Conservation (phyloP, 176 grass and related monocot genomes). For the Pharus latifolius region DNA sequence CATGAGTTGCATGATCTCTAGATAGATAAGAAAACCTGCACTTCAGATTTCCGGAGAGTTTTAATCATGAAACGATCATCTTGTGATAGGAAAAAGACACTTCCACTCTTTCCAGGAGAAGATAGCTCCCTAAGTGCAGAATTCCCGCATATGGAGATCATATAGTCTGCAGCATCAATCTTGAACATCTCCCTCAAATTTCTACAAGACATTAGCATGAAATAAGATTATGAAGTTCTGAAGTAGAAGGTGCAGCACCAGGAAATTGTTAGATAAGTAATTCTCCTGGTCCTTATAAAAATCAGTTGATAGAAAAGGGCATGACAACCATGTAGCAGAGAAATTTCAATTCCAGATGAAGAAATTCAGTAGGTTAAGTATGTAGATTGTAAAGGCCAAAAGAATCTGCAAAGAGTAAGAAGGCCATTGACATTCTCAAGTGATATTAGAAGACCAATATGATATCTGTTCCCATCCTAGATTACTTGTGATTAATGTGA, state of each 20-base stretch:
- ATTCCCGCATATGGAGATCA: conserved; percentile 97
- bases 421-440: background rate
- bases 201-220: conserved; percentile 38
- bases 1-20: background rate
- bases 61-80: conserved; percentile 99
- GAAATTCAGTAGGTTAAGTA: background rate
- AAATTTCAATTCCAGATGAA: background rate
- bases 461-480: no score
- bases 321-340: no score
- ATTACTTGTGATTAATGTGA: no score
- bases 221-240: background rate
- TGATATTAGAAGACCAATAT: no score
- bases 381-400: background rate
- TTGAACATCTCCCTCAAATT: conserved; percentile 99
- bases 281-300: no score
- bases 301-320: no score
- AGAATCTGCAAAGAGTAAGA: background rate
- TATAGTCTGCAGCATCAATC: conserved; percentile 99
- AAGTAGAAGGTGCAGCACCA: conserved; percentile 4
- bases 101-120: conserved; percentile 98
- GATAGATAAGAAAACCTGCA: conserved; percentile 57
- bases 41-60: conserved; percentile 98
- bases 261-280: no score
- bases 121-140: conserved; percentile 86
- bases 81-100: conserved; percentile 97